These are phyloP conservation scores for Barnettozyma hawaiiensis DNA, from an alignment of 1,139 yeast genomes.

Conservation along the genomic window DNA sequence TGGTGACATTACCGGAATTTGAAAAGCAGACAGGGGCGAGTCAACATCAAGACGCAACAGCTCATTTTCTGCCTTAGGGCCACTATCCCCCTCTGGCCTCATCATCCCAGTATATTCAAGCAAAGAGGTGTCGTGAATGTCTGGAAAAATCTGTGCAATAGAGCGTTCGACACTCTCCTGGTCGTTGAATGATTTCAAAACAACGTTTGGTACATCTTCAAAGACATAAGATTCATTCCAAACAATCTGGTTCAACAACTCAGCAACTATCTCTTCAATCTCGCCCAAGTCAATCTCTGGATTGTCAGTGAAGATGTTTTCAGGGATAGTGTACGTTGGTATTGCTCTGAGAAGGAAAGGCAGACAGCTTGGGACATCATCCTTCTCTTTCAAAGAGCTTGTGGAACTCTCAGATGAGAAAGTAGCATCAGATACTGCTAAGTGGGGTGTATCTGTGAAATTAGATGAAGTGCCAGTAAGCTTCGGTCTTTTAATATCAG, in stretches of 20 bases:
- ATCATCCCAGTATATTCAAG: slow-evolving; percentile 18
- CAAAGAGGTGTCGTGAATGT: slow-evolving; percentile 18
- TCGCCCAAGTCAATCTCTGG: slow-evolving; percentile 19
- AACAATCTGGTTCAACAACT: slow-evolving; percentile 37
- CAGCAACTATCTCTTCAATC: slow-evolving; percentile 26
- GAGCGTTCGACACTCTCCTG: slow-evolving; percentile 22
- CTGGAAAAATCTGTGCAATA: slow-evolving; percentile 27
- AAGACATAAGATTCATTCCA: slow-evolving; percentile 36
- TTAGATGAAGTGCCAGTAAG: slow-evolving; percentile 3
- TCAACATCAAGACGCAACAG: slow-evolving; percentile 9
- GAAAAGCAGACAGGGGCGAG: slow-evolving; percentile 20
- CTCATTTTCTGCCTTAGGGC: slow-evolving; percentile 2
- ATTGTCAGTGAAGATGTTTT: slow-evolving; percentile 32
- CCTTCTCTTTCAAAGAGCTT: slow-evolving; percentile 1
- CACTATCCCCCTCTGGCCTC: no score
- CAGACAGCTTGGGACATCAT: slow-evolving; percentile 41
- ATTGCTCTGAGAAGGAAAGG: slow-evolving; percentile 61
- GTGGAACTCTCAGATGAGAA: slow-evolving; percentile 2
- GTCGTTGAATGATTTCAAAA: slow-evolving; percentile 6
- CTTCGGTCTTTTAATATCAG: slow-evolving; percentile 18
- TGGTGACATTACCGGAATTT: slow-evolving; percentile 14
- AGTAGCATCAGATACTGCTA: slow-evolving; percentile 2
- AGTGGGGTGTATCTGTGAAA: background rate
- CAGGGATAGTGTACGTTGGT: slow-evolving; percentile 56
- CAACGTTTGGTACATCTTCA: slow-evolving; percentile 19